Base-by-base conservation (phyloP, 1,284 basidiomycete species). In the Volvariella surrecta region DNA sequence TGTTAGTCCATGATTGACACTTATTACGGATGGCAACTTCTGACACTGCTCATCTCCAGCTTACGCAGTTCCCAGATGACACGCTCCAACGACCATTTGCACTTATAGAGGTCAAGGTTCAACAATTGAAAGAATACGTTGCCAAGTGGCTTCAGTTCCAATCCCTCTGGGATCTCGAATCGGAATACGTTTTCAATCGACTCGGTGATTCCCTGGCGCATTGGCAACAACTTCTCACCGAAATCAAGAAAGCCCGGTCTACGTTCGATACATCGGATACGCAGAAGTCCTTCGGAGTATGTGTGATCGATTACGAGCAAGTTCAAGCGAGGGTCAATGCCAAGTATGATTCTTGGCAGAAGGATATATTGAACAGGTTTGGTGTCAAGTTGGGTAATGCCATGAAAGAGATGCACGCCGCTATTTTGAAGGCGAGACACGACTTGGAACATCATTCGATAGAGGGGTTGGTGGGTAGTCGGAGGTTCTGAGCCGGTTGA, bases 71-170 rank as follows among this genome's bases (percentile, higher is more conserved):
- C 62, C 64, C 76, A 20, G 82, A 88, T 44, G 71, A 78, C 39
- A 83, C 82, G 0, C 76, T 99, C 4, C 76, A 84, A 53, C 79
- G 79, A 34, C 92, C 95, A 0, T 92, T 99, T 57, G 65, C 76
- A 0, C 72, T 97, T 13, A 85, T 99, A 55, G 93, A 98, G 63
- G 68, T 67, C 54, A 97, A 97, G 63, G 79, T 96, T 6, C 80
- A 83, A 47, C 81, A 89, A 49, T 76, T 99, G 43, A 83, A 77
- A 52, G 82, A 84, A 35, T 99, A 99, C 61, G 92, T 98, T 41
- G 86, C 75, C 50, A 96, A 96, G 67, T 99, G 96, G 95, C 79
- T 98, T 0, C 93, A 95, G 58, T 99, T 99, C 77, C 96, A 99
- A 63, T 95, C 93, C 0, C 73, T 99, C 0, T 99, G 95, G 96